Conservation (phyloP, 768 basidiomycete genomes). For the Leucosporidium scottii region DNA sequence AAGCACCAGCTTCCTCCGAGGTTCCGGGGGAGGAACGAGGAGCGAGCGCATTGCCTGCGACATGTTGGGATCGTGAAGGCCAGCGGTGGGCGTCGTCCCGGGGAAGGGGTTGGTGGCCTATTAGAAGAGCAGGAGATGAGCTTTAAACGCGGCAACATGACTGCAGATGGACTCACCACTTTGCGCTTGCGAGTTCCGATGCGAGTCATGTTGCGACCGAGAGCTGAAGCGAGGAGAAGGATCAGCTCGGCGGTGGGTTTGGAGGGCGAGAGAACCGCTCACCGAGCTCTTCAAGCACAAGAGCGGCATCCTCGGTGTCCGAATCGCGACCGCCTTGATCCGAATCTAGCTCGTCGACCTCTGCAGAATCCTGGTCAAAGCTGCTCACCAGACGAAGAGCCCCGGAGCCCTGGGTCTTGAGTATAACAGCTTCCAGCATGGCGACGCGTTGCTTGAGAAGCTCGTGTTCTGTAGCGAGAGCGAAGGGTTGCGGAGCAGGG, state of each 20-base stretch:
- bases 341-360: not conserved
- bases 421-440: slow-evolving; percentile 54
- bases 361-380: not conserved
- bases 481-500: slow-evolving; percentile 53
- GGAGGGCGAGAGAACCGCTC: not conserved
- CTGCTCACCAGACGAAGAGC: no score
- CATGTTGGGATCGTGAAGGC: not conserved
- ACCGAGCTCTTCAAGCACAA: slow-evolving; percentile 15
- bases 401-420: slow-evolving; percentile 45
- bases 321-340: not conserved
- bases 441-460: slow-evolving; percentile 56
- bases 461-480: slow-evolving; percentile 9
- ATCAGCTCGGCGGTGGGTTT: no score
- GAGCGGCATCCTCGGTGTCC: slow-evolving; percentile 17
- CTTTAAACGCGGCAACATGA: no score
- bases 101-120: no score
- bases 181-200: not conserved
- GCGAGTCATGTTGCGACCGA: not conserved
- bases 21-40: not conserved
- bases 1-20: slow-evolving; percentile 4
- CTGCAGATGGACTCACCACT: no score
- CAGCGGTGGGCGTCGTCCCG: no score
- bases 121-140: no score
- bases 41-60: slow-evolving; percentile 10
- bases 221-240: not conserved